These are phyloP conservation scores for Rhodotorula taiwanensis DNA, from an alignment of 768 basidiomycete genomes.

Conservation along the genomic window DNA sequence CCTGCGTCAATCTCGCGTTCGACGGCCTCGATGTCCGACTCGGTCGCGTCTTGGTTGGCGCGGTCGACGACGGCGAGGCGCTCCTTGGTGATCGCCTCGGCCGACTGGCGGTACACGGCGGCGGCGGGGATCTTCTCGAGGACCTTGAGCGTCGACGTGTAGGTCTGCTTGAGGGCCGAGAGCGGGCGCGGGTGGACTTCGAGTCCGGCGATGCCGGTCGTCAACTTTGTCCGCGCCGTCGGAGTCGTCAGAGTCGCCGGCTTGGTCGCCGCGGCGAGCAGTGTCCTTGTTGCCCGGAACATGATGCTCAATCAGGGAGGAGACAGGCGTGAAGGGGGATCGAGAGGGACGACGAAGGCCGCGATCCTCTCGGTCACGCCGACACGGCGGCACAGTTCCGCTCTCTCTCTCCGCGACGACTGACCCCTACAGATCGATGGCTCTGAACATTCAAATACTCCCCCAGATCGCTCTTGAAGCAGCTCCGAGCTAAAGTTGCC, in stretches of 20 bases:
- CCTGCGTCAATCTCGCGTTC: constrained; percentile 76
- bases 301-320: constrained; percentile 1
- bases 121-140: constrained; percentile 66
- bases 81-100: constrained; percentile 72
- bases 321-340: not conserved
- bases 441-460: too few relatives aligned
- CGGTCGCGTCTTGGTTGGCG: constrained; percentile 50
- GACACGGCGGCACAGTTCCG: not conserved
- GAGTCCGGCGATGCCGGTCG: constrained; percentile 83
- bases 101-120: constrained; percentile 82
- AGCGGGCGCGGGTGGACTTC: constrained; percentile 76
- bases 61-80: constrained; percentile 60
- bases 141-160: constrained; percentile 63
- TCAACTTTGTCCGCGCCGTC: constrained; percentile 50
- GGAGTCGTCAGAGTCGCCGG: not conserved
- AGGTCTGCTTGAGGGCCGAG: constrained; percentile 65
- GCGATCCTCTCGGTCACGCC: too few relatives aligned
- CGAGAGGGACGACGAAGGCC: not conserved
- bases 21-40: constrained; percentile 55
- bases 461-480: too few relatives aligned
- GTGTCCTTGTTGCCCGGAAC: constrained; percentile 23
- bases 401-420: not conserved
- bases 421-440: too few relatives aligned
- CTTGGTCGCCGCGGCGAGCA: constrained; percentile 4
- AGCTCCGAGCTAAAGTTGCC: too few relatives aligned